phyloP scores from a whole-genome alignment of 2,329 filamentous ascomycete species.

The Hypoxylon sp. region DNA sequence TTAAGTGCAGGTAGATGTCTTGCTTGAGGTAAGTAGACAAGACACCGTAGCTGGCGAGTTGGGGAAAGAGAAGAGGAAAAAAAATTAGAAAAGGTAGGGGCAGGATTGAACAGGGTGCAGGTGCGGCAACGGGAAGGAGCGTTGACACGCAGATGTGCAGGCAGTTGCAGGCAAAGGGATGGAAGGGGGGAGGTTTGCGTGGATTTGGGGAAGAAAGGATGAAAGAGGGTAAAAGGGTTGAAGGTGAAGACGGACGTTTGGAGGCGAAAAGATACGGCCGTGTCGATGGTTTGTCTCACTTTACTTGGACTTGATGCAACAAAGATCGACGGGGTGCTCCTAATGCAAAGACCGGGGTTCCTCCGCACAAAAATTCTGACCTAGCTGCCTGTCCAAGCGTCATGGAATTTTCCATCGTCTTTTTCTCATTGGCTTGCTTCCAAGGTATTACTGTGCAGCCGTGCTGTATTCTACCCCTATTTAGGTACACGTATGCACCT shows the following conservation, averaged over 20 bases:
- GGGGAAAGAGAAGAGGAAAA: not conserved
- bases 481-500: too few relatives aligned
- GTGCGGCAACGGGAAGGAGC: not conserved
- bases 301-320: slow-evolving; percentile 20
- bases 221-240: not conserved
- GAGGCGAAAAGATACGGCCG: slow-evolving; percentile 2
- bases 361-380: slow-evolving; percentile 34
- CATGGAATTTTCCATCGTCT: slow-evolving; percentile 25
- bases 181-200: not conserved
- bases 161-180: not conserved
- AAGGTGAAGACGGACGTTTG: not conserved
- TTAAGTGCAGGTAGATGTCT: slow-evolving; percentile 3
- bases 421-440: too few relatives aligned
- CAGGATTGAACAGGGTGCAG: not conserved
- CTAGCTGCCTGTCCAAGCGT: slow-evolving; percentile 37
- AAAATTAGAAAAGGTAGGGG: too few relatives aligned
- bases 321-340: slow-evolving; percentile 22
- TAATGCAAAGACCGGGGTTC: slow-evolving; percentile 11
- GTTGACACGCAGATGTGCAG: not conserved
- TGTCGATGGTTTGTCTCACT: slow-evolving; percentile 20
- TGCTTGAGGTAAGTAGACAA: not conserved
- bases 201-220: not conserved
- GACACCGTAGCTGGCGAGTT: not conserved
- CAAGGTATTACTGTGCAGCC: slow-evolving; percentile 14
- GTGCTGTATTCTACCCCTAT: too few relatives aligned